Conservation (phyloP, 2,329 filamentous ascomycete species). For the Fusarium nodosum region DNA sequence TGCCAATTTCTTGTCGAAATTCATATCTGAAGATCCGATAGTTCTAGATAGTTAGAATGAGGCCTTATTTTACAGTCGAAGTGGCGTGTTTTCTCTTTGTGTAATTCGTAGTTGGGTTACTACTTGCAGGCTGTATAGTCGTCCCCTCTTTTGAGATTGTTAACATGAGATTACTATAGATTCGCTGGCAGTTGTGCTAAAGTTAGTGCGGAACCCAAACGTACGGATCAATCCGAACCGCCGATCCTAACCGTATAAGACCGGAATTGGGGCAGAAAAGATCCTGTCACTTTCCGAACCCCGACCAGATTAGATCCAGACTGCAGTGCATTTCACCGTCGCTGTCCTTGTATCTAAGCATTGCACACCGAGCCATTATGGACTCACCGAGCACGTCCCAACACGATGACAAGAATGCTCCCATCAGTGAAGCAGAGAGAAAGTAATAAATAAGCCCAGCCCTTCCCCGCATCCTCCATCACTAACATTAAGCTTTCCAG, state of each 20-base stretch:
- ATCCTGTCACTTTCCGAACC: background rate
- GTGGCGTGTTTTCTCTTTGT: no score
- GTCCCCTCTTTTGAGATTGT: background rate
- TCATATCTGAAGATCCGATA: background rate
- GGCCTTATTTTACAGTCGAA: background rate
- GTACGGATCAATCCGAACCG: background rate
- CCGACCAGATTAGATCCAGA: conserved; percentile 3
- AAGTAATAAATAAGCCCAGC: conserved; percentile 8
- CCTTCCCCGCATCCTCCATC: background rate
- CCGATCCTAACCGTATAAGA: background rate
- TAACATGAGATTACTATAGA: background rate
- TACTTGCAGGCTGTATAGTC: background rate
- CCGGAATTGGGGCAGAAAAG: background rate
- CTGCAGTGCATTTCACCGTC: background rate
- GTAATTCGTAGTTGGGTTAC: background rate
- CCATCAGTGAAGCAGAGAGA: conserved; percentile 24
- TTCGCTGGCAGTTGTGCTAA: background rate
- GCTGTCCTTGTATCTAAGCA: conserved; percentile 6
- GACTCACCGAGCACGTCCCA: conserved; percentile 12
- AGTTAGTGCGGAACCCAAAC: background rate
- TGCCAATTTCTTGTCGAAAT: background rate
- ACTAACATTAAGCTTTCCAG: conserved; percentile 25
- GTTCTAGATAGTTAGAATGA: background rate
- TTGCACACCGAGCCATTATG: conserved; percentile 21
- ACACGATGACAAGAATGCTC: conserved; percentile 5